Conservation (phyloP, 2,329 filamentous ascomycete species). For the Diaporthe humulicola region DNA sequence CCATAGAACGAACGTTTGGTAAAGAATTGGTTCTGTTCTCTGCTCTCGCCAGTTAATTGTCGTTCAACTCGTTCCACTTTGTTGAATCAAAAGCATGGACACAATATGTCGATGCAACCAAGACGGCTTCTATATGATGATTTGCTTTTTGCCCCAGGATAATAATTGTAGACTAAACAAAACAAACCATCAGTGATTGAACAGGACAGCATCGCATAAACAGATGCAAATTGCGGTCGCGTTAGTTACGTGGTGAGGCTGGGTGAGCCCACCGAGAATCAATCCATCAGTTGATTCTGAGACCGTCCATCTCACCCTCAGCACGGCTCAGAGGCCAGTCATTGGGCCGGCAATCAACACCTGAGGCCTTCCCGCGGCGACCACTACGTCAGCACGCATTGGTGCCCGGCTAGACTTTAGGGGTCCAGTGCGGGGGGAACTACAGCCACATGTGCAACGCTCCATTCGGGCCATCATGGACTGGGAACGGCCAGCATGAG, state of each 20-base stretch:
- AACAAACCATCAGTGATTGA: neutral
- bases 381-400: conserved; percentile 25
- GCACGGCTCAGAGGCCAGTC: neutral
- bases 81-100: neutral
- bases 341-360: conserved; percentile 11
- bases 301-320: neutral
- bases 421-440: conserved; percentile 32
- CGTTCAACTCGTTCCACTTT: neutral
- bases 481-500: neutral
- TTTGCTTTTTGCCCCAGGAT: neutral
- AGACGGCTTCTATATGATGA: neutral
- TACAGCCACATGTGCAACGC: conserved; percentile 3
- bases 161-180: neutral
- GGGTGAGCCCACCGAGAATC: neutral
- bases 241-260: neutral
- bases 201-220: neutral
- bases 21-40: no score
- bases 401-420: conserved; percentile 5
- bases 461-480: conserved; percentile 3
- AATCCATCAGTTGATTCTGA: conserved; percentile 19
- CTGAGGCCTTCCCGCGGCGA: neutral
- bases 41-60: neutral
- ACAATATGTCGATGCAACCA: neutral
- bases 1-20: neutral
- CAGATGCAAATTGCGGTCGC: neutral